Evolutionary conservation across 2,329 filamentous ascomycete genomes (phyloP), one percentile per base, ranked within the genome.

Genomic region (Pezicula carpinea): DNA sequence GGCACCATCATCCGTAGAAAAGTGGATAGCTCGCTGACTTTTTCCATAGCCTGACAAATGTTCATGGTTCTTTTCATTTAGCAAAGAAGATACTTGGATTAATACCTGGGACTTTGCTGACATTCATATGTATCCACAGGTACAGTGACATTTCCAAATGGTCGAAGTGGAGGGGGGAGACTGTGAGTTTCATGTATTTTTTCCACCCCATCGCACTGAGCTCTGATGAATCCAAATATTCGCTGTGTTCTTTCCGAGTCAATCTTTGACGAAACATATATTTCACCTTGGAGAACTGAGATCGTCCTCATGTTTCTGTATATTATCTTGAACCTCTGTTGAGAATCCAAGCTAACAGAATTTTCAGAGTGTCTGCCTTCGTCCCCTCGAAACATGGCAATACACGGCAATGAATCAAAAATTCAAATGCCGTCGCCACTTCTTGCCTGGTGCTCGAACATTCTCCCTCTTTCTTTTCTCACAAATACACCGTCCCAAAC

Each of bases 401-500:
- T 13, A 3, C 10, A 35, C 5, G 18, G n/a, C n/a, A 10, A 35
- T 35, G 33, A 35, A 35, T 29, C 23, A n/a, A n/a, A n/a, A n/a
- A n/a, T n/a, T 29, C 26, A 13, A 11, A 29, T 29, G 5, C 10
- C 26, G 26, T 29, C 3, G 26, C 26, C 8, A 8, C 10, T 29
- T 29, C 26, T 11, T 10, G 8, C 11, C 6, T 29, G 6, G 8
- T 29, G 13, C 3, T 29, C 26, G 26, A 29, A 29, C 13, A 11
- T 10, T 10, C 26, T 11, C 4, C 22, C 22, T 26, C 11, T 40
- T 40, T 22, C 15, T 17, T 13, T 23, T 40, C n/a, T 29, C 15
- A 3, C 10, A 23, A 23, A 11, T 2, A 53, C 63, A 62, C 79
- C 82, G 85, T 82, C 75, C 77, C 81, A 48, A 86, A 86, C 85